Conservation (phyloP, 352 stramenopile species). For the Globisporangium orthogonon region DNA sequence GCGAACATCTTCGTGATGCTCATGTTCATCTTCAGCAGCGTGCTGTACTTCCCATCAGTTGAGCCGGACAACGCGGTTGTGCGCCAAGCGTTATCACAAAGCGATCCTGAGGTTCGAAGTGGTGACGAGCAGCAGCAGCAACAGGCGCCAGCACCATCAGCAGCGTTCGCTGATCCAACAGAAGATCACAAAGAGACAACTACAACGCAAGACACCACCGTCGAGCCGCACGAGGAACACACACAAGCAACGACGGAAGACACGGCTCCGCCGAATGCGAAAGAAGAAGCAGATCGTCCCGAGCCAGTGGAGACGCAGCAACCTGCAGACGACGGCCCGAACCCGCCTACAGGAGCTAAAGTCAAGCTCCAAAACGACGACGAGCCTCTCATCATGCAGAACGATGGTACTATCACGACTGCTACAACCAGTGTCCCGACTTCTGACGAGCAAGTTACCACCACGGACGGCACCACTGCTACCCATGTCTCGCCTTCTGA, state of each 20-base stretch:
- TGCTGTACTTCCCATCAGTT: slow-evolving; percentile 36
- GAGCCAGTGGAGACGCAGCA: background rate
- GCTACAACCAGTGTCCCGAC: background rate
- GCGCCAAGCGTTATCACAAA: slow-evolving; percentile 28
- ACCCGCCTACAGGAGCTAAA: background rate
- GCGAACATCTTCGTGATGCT: slow-evolving; percentile 37
- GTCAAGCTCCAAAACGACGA: background rate
- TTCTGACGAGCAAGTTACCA: background rate
- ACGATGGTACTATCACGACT: background rate
- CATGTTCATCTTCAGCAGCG: slow-evolving; percentile 50
- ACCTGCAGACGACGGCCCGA: background rate
- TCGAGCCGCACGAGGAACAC: background rate
- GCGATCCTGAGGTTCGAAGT: slow-evolving; percentile 12
- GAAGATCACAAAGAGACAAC: background rate
- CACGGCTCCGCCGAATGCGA: background rate
- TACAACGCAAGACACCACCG: background rate
- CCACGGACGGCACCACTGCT: background rate
- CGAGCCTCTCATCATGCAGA: background rate
- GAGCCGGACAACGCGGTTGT: slow-evolving; percentile 23
- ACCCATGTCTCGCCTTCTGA: too few species aligned
- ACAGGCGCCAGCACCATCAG: background rate
- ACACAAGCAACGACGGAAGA: background rate
- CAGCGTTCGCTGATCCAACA: background rate
- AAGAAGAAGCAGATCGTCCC: background rate
- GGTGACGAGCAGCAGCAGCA: background rate